These are phyloP conservation scores for Candida ascalaphidarum DNA, from an alignment of 805 yeast species.

Conservation along the genomic window DNA sequence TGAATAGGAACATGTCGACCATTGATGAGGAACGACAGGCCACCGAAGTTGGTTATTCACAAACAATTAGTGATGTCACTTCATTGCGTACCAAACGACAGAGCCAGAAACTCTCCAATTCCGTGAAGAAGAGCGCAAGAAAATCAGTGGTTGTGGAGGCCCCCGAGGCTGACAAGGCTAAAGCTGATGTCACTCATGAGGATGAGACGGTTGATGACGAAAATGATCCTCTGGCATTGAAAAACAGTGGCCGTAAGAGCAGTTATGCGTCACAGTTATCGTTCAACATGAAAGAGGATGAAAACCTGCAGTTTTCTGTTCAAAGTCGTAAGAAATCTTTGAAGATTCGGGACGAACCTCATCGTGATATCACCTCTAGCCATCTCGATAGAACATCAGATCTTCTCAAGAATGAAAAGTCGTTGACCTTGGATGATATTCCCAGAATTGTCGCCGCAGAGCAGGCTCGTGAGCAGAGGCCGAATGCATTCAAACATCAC, in stretches of 20 bases:
- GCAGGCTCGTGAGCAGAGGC: constrained; percentile 88
- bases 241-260: constrained; percentile 9
- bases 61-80: constrained; percentile 69
- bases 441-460: constrained; percentile 96
- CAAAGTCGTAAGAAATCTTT: constrained; percentile 12
- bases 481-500: constrained; percentile 85
- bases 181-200: constrained; percentile 12
- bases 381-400: constrained; percentile 58
- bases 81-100: constrained; percentile 68
- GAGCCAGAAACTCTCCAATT: constrained; percentile 43
- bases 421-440: constrained; percentile 89
- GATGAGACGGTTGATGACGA: constrained; percentile 10
- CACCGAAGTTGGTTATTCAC: constrained; percentile 47
- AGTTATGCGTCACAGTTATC: constrained; percentile 21
- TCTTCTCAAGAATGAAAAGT: constrained; percentile 69
- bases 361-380: constrained; percentile 19
- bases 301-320: constrained; percentile 17
- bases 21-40: constrained; percentile 5
- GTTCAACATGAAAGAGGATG: constrained; percentile 14
- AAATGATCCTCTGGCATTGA: neutral
- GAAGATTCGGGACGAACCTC: constrained; percentile 30
- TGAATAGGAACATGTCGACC: neutral
- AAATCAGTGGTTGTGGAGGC: constrained; percentile 60
- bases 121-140: constrained; percentile 54
- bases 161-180: constrained; percentile 41